Evolutionary conservation across 2,329 filamentous ascomycete genomes (phyloP).

Genomic region (Rhynchosporium graminicola): DNA sequence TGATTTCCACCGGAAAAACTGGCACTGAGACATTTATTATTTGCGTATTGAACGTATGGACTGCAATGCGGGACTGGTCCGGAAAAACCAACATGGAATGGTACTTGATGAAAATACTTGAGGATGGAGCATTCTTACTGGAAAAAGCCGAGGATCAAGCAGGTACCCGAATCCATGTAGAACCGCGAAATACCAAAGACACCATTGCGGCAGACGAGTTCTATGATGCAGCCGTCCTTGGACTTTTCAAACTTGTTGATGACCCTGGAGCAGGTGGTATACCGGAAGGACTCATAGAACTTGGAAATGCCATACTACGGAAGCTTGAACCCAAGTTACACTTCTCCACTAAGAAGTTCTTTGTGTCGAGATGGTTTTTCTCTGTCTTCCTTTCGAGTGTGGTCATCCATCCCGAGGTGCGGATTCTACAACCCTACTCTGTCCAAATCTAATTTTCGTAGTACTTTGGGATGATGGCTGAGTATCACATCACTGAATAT

Average conservation of each 20-base stretch:
- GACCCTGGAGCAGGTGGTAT: conserved; percentile 83
- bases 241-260: conserved; percentile 82
- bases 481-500: conserved; percentile 90
- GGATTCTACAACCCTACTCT: conserved; percentile 23
- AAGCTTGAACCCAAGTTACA: conserved; percentile 73
- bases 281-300: conserved; percentile 78
- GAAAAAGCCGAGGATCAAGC: conserved; percentile 82
- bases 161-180: conserved; percentile 68
- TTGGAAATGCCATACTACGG: conserved; percentile 79
- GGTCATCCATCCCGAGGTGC: conserved; percentile 84
- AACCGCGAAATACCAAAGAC: conserved; percentile 74
- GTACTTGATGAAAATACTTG: conserved; percentile 91
- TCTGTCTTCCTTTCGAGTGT: conserved; percentile 81
- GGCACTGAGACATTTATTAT: conserved; percentile 80
- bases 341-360: conserved; percentile 75
- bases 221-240: conserved; percentile 77
- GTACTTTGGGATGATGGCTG: conserved; percentile 71
- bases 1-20: conserved; percentile 76
- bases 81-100: conserved; percentile 87
- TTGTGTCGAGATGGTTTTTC: conserved; percentile 91
- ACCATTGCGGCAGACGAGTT: conserved; percentile 84
- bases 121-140: conserved; percentile 87
- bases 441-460: conserved; percentile 31
- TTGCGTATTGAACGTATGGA: conserved; percentile 85
- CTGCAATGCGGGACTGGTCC: conserved; percentile 83